phyloP scores from a whole-genome alignment of 164 flowering plant species.

The Cinnamomum chago region DNA sequence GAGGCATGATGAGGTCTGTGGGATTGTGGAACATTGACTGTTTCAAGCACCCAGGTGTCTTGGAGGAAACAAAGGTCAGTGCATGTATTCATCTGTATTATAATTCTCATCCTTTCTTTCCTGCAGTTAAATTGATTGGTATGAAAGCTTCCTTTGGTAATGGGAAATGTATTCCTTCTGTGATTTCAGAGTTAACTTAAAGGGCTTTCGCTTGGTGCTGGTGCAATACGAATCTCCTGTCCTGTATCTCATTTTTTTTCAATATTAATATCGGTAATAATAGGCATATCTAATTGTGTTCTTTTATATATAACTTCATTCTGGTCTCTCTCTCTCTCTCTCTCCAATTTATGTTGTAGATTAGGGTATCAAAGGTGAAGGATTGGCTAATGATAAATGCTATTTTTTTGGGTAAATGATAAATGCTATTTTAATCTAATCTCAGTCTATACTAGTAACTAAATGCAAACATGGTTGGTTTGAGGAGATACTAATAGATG shows the following conservation, averaged over 20 bases:
- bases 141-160: background rate
- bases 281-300: background rate
- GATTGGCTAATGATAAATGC: too few species aligned
- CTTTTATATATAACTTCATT: too few species aligned
- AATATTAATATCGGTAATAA: too few species aligned
- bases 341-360: too few species aligned
- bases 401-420: too few species aligned
- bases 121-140: background rate
- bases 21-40: conserved; percentile 80
- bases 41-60: conserved; percentile 46
- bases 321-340: too few species aligned
- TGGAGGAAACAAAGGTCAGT: conserved; percentile 18
- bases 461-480: too few species aligned
- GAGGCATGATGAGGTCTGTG: conserved; percentile 68
- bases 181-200: background rate
- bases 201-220: background rate
- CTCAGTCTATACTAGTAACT: too few species aligned
- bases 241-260: background rate
- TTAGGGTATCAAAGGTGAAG: too few species aligned
- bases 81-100: background rate
- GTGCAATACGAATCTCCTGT: background rate
- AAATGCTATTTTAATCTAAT: too few species aligned
- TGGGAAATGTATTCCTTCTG: background rate
- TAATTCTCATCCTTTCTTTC: background rate
- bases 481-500: too few species aligned